phyloP scores from a whole-genome alignment of 1,139 yeast genomes.

The Blastobotrys illinoisensis region DNA sequence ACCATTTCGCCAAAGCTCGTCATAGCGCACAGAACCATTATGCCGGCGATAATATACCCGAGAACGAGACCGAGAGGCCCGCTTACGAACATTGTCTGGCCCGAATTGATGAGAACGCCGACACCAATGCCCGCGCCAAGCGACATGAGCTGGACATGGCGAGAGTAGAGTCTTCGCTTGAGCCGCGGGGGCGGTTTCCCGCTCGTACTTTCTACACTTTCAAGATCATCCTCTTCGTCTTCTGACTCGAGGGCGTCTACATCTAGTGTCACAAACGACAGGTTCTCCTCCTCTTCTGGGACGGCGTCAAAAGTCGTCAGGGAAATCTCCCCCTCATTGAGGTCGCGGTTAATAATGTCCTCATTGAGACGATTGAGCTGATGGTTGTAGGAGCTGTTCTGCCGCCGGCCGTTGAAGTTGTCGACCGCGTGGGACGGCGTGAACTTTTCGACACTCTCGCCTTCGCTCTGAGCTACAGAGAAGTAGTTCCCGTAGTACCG shows the following conservation, averaged over 20 bases:
- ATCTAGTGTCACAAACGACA: conserved; percentile 23
- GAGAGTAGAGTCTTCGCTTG: conserved; percentile 53
- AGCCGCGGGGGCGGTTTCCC: conserved; percentile 15
- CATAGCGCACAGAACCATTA: conserved; percentile 63
- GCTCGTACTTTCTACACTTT: background rate
- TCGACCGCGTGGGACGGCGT: conserved; percentile 26
- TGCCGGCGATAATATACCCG: conserved; percentile 64
- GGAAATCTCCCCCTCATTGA: conserved; percentile 16
- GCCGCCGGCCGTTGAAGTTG: conserved; percentile 28
- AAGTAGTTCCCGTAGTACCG: conserved; percentile 27
- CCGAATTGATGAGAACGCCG: conserved; percentile 72
- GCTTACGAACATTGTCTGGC: conserved; percentile 68
- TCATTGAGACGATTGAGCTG: conserved; percentile 24
- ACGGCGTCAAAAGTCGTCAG: background rate
- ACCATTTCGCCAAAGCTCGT: conserved; percentile 83
- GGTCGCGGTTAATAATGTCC: conserved; percentile 6
- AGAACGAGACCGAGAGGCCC: conserved; percentile 80
- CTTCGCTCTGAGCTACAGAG: conserved; percentile 13
- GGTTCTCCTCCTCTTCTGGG: conserved; percentile 9
- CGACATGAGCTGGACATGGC: conserved; percentile 78
- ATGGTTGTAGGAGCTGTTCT: conserved; percentile 24
- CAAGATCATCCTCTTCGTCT: conserved; percentile 16
- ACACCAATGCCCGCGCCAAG: conserved; percentile 82
- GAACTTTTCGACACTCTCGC: conserved; percentile 13
- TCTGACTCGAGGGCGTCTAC: conserved; percentile 24